Percentiles rank a stretch among this genome's conserved stretches.
phyloP scores from a whole-genome alignment of 2,329 filamentous ascomycete species.

The Westerdykella ornata region DNA sequence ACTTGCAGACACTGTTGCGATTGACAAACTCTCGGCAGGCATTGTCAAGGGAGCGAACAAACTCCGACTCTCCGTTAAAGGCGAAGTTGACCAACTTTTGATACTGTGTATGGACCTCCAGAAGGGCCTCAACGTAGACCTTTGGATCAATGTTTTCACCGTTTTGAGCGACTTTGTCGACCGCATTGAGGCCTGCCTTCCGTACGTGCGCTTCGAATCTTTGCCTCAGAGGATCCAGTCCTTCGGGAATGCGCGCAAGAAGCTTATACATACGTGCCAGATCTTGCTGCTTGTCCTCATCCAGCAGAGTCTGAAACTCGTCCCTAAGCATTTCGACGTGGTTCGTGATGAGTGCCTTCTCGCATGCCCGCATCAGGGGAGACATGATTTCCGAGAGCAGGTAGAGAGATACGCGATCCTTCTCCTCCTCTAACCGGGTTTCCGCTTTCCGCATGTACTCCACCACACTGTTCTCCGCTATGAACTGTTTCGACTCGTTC shows the following conservation, averaged over 20 bases:
- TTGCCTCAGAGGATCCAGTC: slow-evolving; percentile 76
- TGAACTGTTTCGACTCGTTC: slow-evolving; percentile 86
- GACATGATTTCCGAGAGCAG: slow-evolving; percentile 83
- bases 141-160: slow-evolving; percentile 91
- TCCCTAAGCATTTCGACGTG: slow-evolving; percentile 82
- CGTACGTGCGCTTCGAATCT: slow-evolving; percentile 90
- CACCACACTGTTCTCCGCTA: slow-evolving; percentile 93
- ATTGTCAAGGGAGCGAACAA: slow-evolving; percentile 91
- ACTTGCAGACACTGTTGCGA: slow-evolving; percentile 91
- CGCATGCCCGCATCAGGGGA: slow-evolving; percentile 78
- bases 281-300: slow-evolving; percentile 91
- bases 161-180: slow-evolving; percentile 83
- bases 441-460: slow-evolving; percentile 99
- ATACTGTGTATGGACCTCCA: slow-evolving; percentile 92
- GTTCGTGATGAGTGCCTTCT: slow-evolving; percentile 80
- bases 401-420: slow-evolving; percentile 86
- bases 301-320: slow-evolving; percentile 88
- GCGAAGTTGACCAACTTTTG: slow-evolving; percentile 84
- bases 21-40: slow-evolving; percentile 98
- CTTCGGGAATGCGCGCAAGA: slow-evolving; percentile 80
- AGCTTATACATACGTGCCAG: slow-evolving; percentile 95
- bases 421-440: slow-evolving; percentile 79
- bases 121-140: slow-evolving; percentile 87
- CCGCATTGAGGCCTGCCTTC: slow-evolving; percentile 78
- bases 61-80: slow-evolving; percentile 93